A percentile compares a stretch with the other conserved stretches of the same genome.
Evolutionary conservation across 2,329 filamentous ascomycete species (phyloP).

Genomic region (Sarocladiaceae sp.): DNA sequence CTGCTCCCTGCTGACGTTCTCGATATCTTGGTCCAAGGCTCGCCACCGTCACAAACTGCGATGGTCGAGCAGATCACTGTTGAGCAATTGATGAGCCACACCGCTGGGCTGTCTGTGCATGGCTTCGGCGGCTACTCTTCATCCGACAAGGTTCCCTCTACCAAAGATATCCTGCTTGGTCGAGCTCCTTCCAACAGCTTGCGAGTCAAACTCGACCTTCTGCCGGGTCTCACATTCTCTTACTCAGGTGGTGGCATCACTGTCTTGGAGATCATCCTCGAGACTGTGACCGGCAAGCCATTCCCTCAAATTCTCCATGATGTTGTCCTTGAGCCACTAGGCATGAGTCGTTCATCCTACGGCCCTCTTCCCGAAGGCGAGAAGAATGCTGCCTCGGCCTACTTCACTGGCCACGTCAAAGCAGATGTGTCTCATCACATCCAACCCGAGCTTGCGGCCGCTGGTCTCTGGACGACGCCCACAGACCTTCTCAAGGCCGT

Average conservation of each 20-base stretch:
- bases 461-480: conserved; percentile 19
- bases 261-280: conserved; percentile 14
- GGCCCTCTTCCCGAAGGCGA: conserved; percentile 10
- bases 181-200: conserved; percentile 12
- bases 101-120: conserved; percentile 13
- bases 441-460: conserved; percentile 14
- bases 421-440: neutral
- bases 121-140: conserved; percentile 13
- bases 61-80: conserved; percentile 13
- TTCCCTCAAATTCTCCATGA: conserved; percentile 13
- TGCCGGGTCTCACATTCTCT: conserved; percentile 11
- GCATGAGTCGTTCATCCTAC: conserved; percentile 14
- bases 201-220: conserved; percentile 10
- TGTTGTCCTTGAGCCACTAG: conserved; percentile 13
- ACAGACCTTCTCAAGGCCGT: conserved; percentile 17
- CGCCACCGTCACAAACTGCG: neutral
- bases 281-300: conserved; percentile 11
- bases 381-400: conserved; percentile 11
- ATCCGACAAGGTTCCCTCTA: conserved; percentile 4
- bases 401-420: conserved; percentile 10
- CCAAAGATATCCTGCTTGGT: conserved; percentile 13
- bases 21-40: conserved; percentile 8
- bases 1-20: conserved; percentile 12
- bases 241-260: conserved; percentile 15
- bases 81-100: conserved; percentile 16